Base-by-base conservation (phyloP, 371 early-diverging fungal species). In the Ordospora colligata region DNA sequence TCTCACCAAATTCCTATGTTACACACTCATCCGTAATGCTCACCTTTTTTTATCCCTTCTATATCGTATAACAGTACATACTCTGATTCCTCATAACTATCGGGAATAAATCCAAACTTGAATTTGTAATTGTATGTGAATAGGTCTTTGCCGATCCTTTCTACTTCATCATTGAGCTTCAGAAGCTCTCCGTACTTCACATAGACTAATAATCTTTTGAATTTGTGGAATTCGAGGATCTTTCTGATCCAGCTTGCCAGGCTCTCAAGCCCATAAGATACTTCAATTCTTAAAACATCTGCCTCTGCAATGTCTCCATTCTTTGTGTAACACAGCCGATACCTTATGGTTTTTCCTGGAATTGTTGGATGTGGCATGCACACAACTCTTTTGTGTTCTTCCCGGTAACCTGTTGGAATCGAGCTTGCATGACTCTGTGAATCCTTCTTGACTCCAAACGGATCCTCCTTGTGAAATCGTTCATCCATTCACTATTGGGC, bases 31-130 rank as follows among this genome's bases (percentile, higher is more conserved):
- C 68, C 46, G 0, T 27, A 49, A 14, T 50, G 50, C 68, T 68
- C 40, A 1, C 68, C 50, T 27, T 32, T 40, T 22, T 54, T 42
- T 37, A 52, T 69, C 17, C 44, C 27, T 14, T 69, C 42, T 50
- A 72, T 50, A 17, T 72, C 73, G 44, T 72, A 72, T 10, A 72
- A 17, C 21, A 72, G 64, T 23, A 64, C 49, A 49, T 72, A 72
- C 37, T 72, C 73, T 7, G 58, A 58, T 1, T 63, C 47, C 12
- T 40, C 25, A 40, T 72, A 72, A n/a, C 42, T 64, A 23, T 40
- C 62, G 10, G 42, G 25, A 44, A 72, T 53, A 49, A 46, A 72
- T 7, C 43, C 51, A 50, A 72, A 72, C 22, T 63, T 72, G 14
- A 72, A 32, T 14, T 19, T 50, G 47, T 72, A 72, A 50, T 64